Base-by-base conservation (phyloP, 345 rosid genomes). In the Hevea brasiliensis region DNA sequence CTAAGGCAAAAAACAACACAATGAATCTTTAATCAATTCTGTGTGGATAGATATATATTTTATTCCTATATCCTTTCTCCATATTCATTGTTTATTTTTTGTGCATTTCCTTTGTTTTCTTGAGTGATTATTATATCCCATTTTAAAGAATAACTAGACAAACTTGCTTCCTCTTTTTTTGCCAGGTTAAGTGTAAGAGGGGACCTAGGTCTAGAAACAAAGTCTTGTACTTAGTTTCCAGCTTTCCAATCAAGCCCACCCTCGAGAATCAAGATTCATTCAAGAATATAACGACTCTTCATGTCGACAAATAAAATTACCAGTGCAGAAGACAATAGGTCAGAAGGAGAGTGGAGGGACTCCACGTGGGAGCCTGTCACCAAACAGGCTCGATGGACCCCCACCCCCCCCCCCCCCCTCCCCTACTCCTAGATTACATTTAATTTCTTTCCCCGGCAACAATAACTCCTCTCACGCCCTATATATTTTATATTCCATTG, bases 31-130 rank as follows among this genome's bases (percentile, higher is more conserved):
- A 7, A 47, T 23, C 6, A 65, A 21, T 41, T 64, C 53, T 21
- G 20, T 42, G 47, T 42, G 32, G 54, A 44, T 65, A 48, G 13
- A 13, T 21, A 3, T 41, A 61, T 32, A 61, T 40, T 37, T 62
- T 40, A 65, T 65, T 65, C 68, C 35, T 23, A 24, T 1, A 42
- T 64, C 20, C 68, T 42, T 65, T 65, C 17, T 63, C 67, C 47
- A 61, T 58, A 37, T 37, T 0, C 67, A 37, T 20, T 62, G 26
- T n/a, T 40, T 40, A n/a, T n/a, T n/a, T n/a, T n/a, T n/a, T n/a
- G n/a, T n/a, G n/a, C n/a, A n/a, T n/a, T n/a, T n/a, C n/a, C n/a
- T n/a, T n/a, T n/a, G n/a, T n/a, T n/a, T n/a, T n/a, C n/a, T n/a
- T n/a, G n/a, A n/a, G n/a, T n/a, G n/a, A n/a, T n/a, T n/a, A n/a